These are phyloP conservation scores for Botrytis hyacinthi DNA, from an alignment of 2,329 filamentous ascomycete species.

Conservation along the genomic window DNA sequence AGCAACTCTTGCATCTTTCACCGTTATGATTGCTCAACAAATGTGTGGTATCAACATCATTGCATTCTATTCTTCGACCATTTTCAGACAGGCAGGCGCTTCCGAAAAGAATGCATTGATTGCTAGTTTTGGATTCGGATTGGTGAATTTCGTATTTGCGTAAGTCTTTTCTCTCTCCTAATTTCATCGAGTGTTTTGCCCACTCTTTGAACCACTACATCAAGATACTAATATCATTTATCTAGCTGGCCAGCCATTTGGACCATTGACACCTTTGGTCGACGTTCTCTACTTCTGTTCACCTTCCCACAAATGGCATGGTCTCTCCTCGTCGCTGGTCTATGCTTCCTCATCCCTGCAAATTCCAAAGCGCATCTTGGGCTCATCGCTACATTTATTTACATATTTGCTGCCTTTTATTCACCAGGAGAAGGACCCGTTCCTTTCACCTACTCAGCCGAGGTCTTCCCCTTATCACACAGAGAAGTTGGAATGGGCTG, in stretches of 20 bases:
- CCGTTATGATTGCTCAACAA: slow-evolving; percentile 62
- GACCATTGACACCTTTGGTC: slow-evolving; percentile 64
- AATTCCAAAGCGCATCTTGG: slow-evolving; percentile 45
- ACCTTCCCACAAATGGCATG: slow-evolving; percentile 67
- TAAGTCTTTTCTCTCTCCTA: background rate
- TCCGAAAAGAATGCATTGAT: slow-evolving; percentile 54
- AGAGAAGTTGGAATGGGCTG: slow-evolving; percentile 62
- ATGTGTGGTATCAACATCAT: slow-evolving; percentile 59
- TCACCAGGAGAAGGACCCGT: slow-evolving; percentile 62
- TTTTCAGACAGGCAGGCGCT: slow-evolving; percentile 58
- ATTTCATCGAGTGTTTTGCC: background rate
- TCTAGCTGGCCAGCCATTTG: slow-evolving; percentile 57
- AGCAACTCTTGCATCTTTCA: slow-evolving; percentile 72
- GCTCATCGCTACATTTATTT: slow-evolving; percentile 59
- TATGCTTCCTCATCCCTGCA: slow-evolving; percentile 53
- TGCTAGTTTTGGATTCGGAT: slow-evolving; percentile 62
- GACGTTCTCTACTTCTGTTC: slow-evolving; percentile 59
- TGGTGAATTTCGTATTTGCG: slow-evolving; percentile 55
- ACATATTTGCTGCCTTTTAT: slow-evolving; percentile 64
- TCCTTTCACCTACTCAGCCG: slow-evolving; percentile 59
- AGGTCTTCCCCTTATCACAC: slow-evolving; percentile 62
- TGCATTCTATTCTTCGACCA: slow-evolving; percentile 69
- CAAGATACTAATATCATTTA: slow-evolving; percentile 47
- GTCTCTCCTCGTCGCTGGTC: slow-evolving; percentile 59
- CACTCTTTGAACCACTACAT: no score